Evolutionary conservation across 1,284 basidiomycete species (phyloP).

Genomic region (Coniferiporia sulphurascens): DNA sequence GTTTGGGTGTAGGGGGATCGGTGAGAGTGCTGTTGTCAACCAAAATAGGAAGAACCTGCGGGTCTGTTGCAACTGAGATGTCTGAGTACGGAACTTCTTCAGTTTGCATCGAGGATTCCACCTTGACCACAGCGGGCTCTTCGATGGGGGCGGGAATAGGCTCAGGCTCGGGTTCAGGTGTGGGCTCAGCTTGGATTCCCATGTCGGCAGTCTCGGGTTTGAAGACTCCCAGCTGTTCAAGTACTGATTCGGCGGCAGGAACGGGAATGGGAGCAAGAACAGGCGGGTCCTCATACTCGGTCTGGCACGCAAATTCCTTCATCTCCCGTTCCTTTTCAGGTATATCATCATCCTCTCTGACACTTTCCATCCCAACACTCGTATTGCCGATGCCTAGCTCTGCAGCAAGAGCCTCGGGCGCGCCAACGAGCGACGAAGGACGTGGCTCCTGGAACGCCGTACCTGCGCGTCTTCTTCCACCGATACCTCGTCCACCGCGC

Average conservation of each 20-base stretch:
- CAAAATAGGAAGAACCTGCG: conserved; percentile 19
- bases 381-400: conserved; percentile 42
- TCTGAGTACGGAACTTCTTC: background rate
- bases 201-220: conserved; percentile 31
- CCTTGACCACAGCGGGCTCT: conserved; percentile 16
- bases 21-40: conserved; percentile 21
- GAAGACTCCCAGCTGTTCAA: conserved; percentile 5
- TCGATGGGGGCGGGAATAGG: conserved; percentile 28
- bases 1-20: conserved; percentile 26
- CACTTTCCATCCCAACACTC: conserved; percentile 42
- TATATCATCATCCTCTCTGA: conserved; percentile 36
- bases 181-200: conserved; percentile 44
- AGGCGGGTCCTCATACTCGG: conserved; percentile 34
- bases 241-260: conserved; percentile 25
- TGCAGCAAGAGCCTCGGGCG: conserved; percentile 61
- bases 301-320: conserved; percentile 57
- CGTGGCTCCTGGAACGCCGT: conserved; percentile 60
- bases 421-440: conserved; percentile 62
- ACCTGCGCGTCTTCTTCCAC: conserved; percentile 42
- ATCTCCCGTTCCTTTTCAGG: conserved; percentile 41
- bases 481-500: conserved; percentile 29
- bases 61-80: conserved; percentile 1
- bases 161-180: conserved; percentile 29
- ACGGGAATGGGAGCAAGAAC: conserved; percentile 15
- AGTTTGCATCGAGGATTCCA: conserved; percentile 9